Evolutionary conservation across 352 stramenopile species (phyloP).

Genomic region (Phytophthora hibernalis): DNA sequence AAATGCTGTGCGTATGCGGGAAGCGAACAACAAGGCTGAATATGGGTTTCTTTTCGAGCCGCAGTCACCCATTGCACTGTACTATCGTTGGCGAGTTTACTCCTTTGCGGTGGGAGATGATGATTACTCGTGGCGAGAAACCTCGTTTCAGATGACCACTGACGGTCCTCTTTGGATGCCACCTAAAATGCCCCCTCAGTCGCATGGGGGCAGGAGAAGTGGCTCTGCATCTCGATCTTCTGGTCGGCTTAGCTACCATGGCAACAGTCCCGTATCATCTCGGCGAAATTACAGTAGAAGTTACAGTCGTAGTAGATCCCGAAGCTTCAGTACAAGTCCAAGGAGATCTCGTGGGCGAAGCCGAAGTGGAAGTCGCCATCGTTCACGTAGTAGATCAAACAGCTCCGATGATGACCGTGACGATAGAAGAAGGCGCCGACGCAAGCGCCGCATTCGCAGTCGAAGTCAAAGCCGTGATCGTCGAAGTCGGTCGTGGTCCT

Average conservation of each 20-base stretch:
- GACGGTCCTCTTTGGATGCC: conserved; percentile 71
- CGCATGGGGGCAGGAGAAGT: conserved; percentile 14
- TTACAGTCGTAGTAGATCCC: conserved; percentile 49
- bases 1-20: conserved; percentile 57
- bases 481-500: conserved; percentile 39
- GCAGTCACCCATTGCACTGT: conserved; percentile 46
- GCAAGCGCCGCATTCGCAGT: conserved; percentile 33
- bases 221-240: conserved; percentile 35
- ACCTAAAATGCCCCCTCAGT: conserved; percentile 36
- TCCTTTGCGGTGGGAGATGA: conserved; percentile 76
- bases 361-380: conserved; percentile 36
- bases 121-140: conserved; percentile 50
- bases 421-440: conserved; percentile 18
- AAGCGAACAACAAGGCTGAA: conserved; percentile 46
- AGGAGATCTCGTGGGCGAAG: conserved; percentile 36
- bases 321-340: conserved; percentile 34
- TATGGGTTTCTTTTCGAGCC: conserved; percentile 68
- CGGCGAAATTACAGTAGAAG: conserved; percentile 24
- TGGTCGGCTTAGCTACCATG: conserved; percentile 15
- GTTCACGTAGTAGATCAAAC: conserved; percentile 35
- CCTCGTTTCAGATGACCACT: conserved; percentile 69
- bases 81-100: conserved; percentile 83
- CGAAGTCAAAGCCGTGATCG: conserved; percentile 35
- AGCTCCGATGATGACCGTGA: conserved; percentile 20
- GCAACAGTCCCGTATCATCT: conserved; percentile 14